Conservation (phyloP, 305 asterid genomes). For the Rubia peregrina region DNA sequence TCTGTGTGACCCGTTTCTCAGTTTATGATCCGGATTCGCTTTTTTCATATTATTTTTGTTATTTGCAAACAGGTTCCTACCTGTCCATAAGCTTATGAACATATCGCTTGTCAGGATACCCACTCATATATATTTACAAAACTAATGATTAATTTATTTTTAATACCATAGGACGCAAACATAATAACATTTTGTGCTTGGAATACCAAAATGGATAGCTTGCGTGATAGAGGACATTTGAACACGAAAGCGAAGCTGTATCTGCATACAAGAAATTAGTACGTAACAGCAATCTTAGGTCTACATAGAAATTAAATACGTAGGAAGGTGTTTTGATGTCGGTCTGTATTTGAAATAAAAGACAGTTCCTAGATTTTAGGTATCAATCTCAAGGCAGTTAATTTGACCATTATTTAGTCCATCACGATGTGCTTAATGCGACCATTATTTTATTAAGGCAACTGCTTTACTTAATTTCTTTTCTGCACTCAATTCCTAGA, state of each 20-base stretch:
- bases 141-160: not conserved
- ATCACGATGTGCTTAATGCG: not conserved
- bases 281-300: not conserved
- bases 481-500: not conserved
- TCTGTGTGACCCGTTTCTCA: too few relatives aligned
- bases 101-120: too few relatives aligned
- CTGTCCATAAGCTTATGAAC: too few relatives aligned
- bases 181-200: not conserved
- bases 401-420: not conserved
- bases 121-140: too few relatives aligned
- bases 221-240: not conserved
- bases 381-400: conserved; percentile 14
- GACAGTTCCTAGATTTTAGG: conserved; percentile 13
- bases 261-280: not conserved
- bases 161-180: not conserved
- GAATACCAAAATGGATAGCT: not conserved
- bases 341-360: conserved; percentile 9
- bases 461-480: not conserved
- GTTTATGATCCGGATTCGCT: too few relatives aligned
- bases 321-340: not conserved
- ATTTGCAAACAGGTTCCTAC: too few relatives aligned
- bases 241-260: not conserved
- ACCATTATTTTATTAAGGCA: not conserved
- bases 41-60: too few relatives aligned
- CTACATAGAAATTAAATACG: not conserved